Evolutionary conservation across 106 monocot genomes (phyloP).

Genomic region (Dendrobium chrysotoxum): DNA sequence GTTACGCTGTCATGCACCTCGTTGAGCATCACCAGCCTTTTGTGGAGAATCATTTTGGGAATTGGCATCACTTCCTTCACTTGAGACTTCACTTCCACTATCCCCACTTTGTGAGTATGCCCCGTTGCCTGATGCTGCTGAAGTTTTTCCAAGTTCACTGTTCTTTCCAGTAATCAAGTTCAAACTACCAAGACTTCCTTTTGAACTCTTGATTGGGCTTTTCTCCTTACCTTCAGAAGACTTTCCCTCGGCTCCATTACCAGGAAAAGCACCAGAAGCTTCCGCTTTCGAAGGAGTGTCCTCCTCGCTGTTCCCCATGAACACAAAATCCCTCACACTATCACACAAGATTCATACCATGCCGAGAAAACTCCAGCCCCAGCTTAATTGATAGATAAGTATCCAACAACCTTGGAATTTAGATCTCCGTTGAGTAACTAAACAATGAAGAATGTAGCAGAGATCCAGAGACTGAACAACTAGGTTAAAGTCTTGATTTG

Average conservation of each 20-base stretch:
- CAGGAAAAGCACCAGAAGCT: conserved; percentile 41
- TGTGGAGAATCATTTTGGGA: conserved; percentile 97
- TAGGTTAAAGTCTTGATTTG: background rate
- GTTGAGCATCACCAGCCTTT: no score
- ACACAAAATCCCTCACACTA: background rate
- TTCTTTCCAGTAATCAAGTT: conserved; percentile 86
- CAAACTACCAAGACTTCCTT: conserved; percentile 91
- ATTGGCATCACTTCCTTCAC: conserved; percentile 92
- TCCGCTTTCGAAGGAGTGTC: conserved; percentile 35
- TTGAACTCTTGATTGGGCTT: conserved; percentile 67
- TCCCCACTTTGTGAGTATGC: conserved; percentile 75
- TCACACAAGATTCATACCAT: background rate
- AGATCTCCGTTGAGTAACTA: background rate
- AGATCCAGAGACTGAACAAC: background rate
- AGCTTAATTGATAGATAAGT: background rate
- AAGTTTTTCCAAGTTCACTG: conserved; percentile 62
- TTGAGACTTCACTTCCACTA: conserved; percentile 88
- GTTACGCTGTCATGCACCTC: no score
- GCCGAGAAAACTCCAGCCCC: background rate
- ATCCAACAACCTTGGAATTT: background rate
- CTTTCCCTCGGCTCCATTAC: conserved; percentile 55
- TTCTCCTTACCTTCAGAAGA: conserved; percentile 74
- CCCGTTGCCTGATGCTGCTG: conserved; percentile 69
- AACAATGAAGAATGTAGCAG: background rate
- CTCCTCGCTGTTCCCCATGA: conserved; percentile 48